Conservation (phyloP, 495 filamentous ascomycete species). For the Daldinia childiae region DNA sequence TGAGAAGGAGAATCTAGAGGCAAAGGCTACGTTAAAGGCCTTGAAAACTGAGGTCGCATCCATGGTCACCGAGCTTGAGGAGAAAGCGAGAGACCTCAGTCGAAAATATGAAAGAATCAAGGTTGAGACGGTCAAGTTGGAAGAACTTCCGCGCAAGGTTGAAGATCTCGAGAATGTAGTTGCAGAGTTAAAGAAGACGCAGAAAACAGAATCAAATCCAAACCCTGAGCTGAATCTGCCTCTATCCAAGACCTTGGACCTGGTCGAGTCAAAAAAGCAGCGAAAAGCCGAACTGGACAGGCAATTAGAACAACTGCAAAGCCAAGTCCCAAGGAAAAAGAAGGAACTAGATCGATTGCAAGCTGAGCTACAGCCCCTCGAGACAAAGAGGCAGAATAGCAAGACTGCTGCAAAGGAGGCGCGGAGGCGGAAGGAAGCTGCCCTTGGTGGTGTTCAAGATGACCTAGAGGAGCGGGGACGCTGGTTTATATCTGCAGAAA, state of each 20-base stretch:
- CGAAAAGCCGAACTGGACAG: slow-evolving; percentile 72
- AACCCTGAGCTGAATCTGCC: slow-evolving; percentile 62
- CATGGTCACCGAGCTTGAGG: slow-evolving; percentile 77
- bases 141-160: slow-evolving; percentile 70
- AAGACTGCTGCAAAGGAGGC: slow-evolving; percentile 81
- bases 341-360: slow-evolving; percentile 77
- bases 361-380: slow-evolving; percentile 74
- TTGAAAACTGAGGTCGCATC: slow-evolving; percentile 82
- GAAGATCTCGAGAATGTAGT: slow-evolving; percentile 69
- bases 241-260: slow-evolving; percentile 64
- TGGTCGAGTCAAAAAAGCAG: slow-evolving; percentile 68
- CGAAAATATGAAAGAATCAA: slow-evolving; percentile 68
- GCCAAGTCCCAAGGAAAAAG: slow-evolving; percentile 72
- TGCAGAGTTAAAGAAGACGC: slow-evolving; percentile 57
- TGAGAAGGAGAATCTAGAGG: slow-evolving; percentile 72
- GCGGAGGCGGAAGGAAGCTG: slow-evolving; percentile 76
- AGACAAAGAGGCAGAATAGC: slow-evolving; percentile 73
- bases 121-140: slow-evolving; percentile 66
- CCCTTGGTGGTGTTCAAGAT: slow-evolving; percentile 71
- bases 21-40: slow-evolving; percentile 78
- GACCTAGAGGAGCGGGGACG: slow-evolving; percentile 83
- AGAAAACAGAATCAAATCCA: slow-evolving; percentile 42
- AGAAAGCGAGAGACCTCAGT: slow-evolving; percentile 67
- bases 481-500: slow-evolving; percentile 81
- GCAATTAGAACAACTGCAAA: slow-evolving; percentile 71